These are phyloP conservation scores for Arthromyces matolae DNA, from an alignment of 768 basidiomycete genomes.

Conservation along the genomic window DNA sequence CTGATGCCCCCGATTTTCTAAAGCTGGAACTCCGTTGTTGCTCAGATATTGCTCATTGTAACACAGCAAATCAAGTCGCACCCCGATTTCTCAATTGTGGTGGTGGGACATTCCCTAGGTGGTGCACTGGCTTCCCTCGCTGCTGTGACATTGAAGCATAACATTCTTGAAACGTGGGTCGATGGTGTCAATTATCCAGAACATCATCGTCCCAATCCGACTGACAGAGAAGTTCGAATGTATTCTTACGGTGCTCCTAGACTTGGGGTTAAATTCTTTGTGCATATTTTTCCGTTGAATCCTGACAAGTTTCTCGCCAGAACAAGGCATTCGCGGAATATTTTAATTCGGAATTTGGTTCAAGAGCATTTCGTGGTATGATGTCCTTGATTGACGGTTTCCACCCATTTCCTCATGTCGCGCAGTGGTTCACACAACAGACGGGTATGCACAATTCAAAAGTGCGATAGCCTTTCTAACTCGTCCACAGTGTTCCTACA, in stretches of 20 bases:
- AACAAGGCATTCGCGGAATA: constrained; percentile 44
- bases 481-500: constrained; percentile 41
- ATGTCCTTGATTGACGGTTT: neutral
- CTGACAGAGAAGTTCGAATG: constrained; percentile 31
- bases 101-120: constrained; percentile 53
- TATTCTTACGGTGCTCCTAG: constrained; percentile 53
- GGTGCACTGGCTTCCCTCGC: constrained; percentile 48
- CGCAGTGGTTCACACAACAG: constrained; percentile 48
- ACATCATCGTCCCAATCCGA: neutral
- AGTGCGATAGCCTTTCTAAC: too few species aligned
- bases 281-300: neutral
- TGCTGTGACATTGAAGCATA: constrained; percentile 40
- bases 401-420: neutral
- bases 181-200: neutral
- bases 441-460: constrained; percentile 32
- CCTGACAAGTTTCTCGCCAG: constrained; percentile 19
- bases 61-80: constrained; percentile 33
- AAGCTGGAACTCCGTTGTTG: too few species aligned
- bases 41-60: too few species aligned
- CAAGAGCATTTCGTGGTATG: constrained; percentile 41
- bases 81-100: constrained; percentile 38
- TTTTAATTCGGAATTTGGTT: constrained; percentile 39
- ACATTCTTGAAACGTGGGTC: constrained; percentile 35
- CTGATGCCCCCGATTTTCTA: constrained; percentile 31
- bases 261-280: constrained; percentile 35